Conservation (phyloP, 305 asterid species). For the Fraxinus dipetala region DNA sequence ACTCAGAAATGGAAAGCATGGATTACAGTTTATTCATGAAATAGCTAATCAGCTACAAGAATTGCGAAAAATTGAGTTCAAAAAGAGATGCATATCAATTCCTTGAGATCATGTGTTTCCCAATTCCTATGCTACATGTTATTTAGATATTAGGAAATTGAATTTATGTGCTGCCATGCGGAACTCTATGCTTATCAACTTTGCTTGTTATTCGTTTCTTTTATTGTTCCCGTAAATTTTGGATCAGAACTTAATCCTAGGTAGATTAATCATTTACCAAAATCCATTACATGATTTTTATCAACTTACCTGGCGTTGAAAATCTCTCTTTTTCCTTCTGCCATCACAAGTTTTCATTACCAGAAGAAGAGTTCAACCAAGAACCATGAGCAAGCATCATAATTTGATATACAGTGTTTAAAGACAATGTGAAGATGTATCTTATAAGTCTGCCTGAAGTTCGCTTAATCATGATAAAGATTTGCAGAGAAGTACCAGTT, state of each 20-base stretch:
- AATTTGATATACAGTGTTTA: not conserved
- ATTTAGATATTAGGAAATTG: not conserved
- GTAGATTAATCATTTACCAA: not conserved
- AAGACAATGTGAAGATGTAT: not conserved
- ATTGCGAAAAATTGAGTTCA: conserved; percentile 32
- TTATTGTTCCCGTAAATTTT: not conserved
- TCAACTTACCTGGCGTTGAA: not conserved
- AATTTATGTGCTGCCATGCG: not conserved
- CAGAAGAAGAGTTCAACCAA: not conserved
- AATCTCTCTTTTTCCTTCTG: not conserved
- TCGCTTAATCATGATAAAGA: not conserved
- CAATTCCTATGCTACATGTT: not conserved
- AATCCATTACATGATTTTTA: not conserved
- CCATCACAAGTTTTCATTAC: not conserved
- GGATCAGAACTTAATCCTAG: not conserved
- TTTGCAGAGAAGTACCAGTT: not conserved
- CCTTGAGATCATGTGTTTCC: conserved; percentile 23
- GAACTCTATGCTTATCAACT: not conserved
- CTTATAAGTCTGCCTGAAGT: not conserved
- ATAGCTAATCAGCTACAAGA: conserved; percentile 48
- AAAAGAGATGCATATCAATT: conserved; percentile 30
- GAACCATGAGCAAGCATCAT: not conserved
- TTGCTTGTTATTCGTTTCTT: not conserved
- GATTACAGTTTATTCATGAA: conserved; percentile 39
- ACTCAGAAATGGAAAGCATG: conserved; percentile 43